phyloP scores from a whole-genome alignment of 2,329 filamentous ascomycete species.

The Macrophomina phaseolina region DNA sequence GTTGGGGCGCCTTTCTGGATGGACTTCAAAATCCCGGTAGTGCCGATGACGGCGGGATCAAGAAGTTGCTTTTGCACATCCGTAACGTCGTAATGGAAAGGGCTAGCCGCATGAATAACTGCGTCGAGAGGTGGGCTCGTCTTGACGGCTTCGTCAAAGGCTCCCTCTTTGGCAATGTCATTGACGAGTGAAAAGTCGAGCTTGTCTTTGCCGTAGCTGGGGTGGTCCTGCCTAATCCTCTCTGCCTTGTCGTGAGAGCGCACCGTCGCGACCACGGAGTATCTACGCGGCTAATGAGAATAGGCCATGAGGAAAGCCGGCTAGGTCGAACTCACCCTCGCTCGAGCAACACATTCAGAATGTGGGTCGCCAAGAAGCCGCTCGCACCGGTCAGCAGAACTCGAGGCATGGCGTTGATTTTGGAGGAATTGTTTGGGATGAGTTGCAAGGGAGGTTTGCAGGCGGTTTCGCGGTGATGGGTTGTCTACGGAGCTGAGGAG shows the following conservation, averaged over 20 bases:
- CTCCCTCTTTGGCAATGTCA: conserved; percentile 67
- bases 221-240: conserved; percentile 58
- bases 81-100: conserved; percentile 26
- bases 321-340: conserved; percentile 46
- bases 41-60: conserved; percentile 35
- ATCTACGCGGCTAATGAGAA: conserved; percentile 39
- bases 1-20: conserved; percentile 31
- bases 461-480: too few relatives aligned
- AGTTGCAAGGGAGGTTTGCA: too few relatives aligned
- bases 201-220: conserved; percentile 54
- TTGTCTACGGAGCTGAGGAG: too few relatives aligned
- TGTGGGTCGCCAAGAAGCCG: conserved; percentile 70
- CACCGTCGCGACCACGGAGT: conserved; percentile 63
- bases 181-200: conserved; percentile 68
- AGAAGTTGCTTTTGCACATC: conserved; percentile 38
- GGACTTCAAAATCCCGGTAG: conserved; percentile 33
- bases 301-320: background rate
- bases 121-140: conserved; percentile 26
- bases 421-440: too few relatives aligned
- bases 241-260: conserved; percentile 61
- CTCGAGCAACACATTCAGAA: conserved; percentile 65
- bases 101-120: conserved; percentile 31
- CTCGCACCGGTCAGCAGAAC: conserved; percentile 58
- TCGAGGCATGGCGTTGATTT: conserved; percentile 38
- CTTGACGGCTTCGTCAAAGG: conserved; percentile 30